Conservation (phyloP, 176 grass and related monocot genomes). For the Elymus sibiricus region DNA sequence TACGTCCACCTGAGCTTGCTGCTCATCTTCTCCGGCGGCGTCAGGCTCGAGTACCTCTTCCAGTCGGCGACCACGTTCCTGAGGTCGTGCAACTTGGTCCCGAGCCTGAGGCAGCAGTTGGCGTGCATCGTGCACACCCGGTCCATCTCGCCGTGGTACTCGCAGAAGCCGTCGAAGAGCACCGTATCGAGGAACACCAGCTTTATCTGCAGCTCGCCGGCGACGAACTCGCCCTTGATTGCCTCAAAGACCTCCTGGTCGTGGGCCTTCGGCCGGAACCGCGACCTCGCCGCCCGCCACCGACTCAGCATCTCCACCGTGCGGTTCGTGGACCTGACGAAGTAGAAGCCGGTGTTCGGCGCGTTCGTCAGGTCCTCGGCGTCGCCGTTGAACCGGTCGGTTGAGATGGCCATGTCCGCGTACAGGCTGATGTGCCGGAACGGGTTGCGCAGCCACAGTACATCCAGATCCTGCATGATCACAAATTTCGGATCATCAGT, state of each 20-base stretch:
- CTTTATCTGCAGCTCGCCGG: slow-evolving; percentile 18
- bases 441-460: slow-evolving; percentile 57
- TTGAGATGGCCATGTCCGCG: slow-evolving; percentile 45
- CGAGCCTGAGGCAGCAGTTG: slow-evolving; percentile 50
- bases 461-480: slow-evolving; percentile 28
- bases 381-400: slow-evolving; percentile 43
- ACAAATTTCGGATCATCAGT: background rate
- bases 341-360: slow-evolving; percentile 56
- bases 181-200: slow-evolving; percentile 44
- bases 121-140: slow-evolving; percentile 53
- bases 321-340: slow-evolving; percentile 32
- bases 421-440: slow-evolving; percentile 37
- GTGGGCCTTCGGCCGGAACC: slow-evolving; percentile 36
- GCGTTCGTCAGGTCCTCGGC: slow-evolving; percentile 16
- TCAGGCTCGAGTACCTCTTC: slow-evolving; percentile 29
- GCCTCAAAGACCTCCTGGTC: slow-evolving; percentile 47
- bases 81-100: slow-evolving; percentile 41
- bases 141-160: slow-evolving; percentile 26
- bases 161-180: slow-evolving; percentile 45
- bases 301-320: slow-evolving; percentile 37
- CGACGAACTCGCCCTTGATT: slow-evolving; percentile 47
- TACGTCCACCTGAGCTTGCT: background rate
- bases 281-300: slow-evolving; percentile 34
- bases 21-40: slow-evolving; percentile 15
- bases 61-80: slow-evolving; percentile 28